Evolutionary conservation across 768 basidiomycete genomes (phyloP).

Genomic region (Termitomyces sp.): DNA sequence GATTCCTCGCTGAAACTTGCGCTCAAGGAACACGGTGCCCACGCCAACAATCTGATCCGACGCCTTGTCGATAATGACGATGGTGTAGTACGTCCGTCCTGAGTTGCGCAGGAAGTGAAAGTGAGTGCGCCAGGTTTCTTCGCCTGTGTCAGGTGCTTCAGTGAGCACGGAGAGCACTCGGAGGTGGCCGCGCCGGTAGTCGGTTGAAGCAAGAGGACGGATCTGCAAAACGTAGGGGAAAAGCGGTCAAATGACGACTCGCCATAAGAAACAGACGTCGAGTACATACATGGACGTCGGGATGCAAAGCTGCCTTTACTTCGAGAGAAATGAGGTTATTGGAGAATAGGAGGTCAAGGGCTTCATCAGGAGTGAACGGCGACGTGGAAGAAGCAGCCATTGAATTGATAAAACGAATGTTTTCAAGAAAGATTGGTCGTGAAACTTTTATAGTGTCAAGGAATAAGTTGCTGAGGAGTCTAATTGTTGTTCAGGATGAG

Average conservation of each 20-base stretch:
- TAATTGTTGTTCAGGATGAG: not conserved
- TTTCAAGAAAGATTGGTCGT: not conserved
- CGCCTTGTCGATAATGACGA: slow-evolving; percentile 76
- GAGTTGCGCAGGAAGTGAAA: slow-evolving; percentile 53
- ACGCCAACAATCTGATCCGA: slow-evolving; percentile 80
- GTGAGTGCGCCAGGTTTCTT: slow-evolving; percentile 62
- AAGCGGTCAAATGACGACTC: not conserved
- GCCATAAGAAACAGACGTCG: not conserved
- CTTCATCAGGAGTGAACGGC: slow-evolving; percentile 50
- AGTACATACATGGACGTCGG: slow-evolving; percentile 36
- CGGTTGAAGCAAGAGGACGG: slow-evolving; percentile 85
- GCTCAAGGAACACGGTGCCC: slow-evolving; percentile 84
- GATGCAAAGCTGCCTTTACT: slow-evolving; percentile 52
- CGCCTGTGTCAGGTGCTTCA: slow-evolving; percentile 61
- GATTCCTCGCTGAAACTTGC: slow-evolving; percentile 85
- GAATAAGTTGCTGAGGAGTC: not conserved
- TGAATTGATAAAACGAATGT: not conserved
- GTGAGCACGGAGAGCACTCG: slow-evolving; percentile 73
- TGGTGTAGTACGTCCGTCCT: slow-evolving; percentile 68
- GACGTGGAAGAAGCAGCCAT: slow-evolving; percentile 10
- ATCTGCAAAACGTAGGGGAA: slow-evolving; percentile 41
- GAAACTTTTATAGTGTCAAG: not conserved
- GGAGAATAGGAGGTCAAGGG: slow-evolving; percentile 77
- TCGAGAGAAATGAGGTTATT: slow-evolving; percentile 63
- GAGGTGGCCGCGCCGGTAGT: slow-evolving; percentile 80